Evolutionary conservation across 2,329 filamentous ascomycete genomes (phyloP), one percentile per base, ranked within the genome.

Genomic region (Penicillium vulpinum): DNA sequence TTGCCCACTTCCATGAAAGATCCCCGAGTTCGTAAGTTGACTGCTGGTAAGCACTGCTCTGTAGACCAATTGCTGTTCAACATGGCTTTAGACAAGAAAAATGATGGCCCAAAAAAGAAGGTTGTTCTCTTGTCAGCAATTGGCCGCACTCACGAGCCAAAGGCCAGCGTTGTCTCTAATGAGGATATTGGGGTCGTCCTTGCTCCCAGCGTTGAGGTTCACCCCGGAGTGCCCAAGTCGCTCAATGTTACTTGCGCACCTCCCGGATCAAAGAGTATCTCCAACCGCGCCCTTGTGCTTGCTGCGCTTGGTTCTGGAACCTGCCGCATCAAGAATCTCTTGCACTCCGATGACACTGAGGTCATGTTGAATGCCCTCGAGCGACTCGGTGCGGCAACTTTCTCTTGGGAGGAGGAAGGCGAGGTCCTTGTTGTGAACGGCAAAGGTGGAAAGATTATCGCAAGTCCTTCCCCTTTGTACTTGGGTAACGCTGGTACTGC

Each of bases 1-100:
- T 80, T 99, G 44, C 94, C 94, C 1, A 94, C 89, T 4, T 92
- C 91, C 0, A 75, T 97, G 9, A 83, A 88, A 35, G 92, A 99
- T 76, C 90, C 92, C 72, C 86, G 87, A 29, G 88, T 99, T 41
- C 83, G 88, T 41, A 90, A 88, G 68, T 79, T 94, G 60, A 92
- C 91, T 5, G 92, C 91, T 2, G 90, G 89, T 51, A 97, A 96
- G 76, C 82, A 85, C 62, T 99, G 94, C 72, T 88, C 90, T 0
- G 90, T 97, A 2, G 90, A 97, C 65, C 84, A 89, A 35, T 77
- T 99, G 50, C 82, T 99, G 55, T 83, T 88, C 63, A 96, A 96
- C 73, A 99, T 99, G 94, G 92, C 89, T 0, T 89, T 99, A 9
- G 94, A 99, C 77, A 99, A 99, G 83, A 99, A 99, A 81, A 99